Conservation (phyloP, 805 yeast species). For the Brettanomyces sp. region DNA sequence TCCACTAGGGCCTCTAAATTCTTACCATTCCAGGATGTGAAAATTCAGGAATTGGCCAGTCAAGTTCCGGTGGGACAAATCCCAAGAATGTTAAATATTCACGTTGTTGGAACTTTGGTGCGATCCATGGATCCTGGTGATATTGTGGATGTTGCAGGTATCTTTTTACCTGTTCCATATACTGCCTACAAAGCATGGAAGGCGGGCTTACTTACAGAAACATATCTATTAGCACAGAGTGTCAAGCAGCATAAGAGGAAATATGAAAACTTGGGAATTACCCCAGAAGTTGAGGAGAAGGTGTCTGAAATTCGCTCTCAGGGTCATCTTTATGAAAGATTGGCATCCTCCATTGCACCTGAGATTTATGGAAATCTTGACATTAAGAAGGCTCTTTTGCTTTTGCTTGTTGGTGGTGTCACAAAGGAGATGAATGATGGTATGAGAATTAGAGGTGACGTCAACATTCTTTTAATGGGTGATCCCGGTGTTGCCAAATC, state of each 20-base stretch:
- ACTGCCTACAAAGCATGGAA: slow-evolving; percentile 88
- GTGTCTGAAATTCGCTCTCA: slow-evolving; percentile 45
- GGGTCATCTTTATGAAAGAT: slow-evolving; percentile 69
- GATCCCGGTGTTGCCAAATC: slow-evolving; percentile 99
- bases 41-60: slow-evolving; percentile 86
- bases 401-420: slow-evolving; percentile 89
- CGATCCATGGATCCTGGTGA: slow-evolving; percentile 90
- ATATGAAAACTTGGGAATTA: slow-evolving; percentile 57
- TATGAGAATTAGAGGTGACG: slow-evolving; percentile 94
- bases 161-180: slow-evolving; percentile 88
- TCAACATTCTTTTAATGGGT: slow-evolving; percentile 93
- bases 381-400: slow-evolving; percentile 80
- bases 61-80: slow-evolving; percentile 99
- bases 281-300: slow-evolving; percentile 44
- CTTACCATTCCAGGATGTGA: slow-evolving; percentile 89
- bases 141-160: slow-evolving; percentile 85
- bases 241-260: slow-evolving; percentile 84
- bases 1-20: slow-evolving; percentile 95
- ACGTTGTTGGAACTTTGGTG: slow-evolving; percentile 87
- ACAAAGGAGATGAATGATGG: slow-evolving; percentile 95
- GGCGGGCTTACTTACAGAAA: slow-evolving; percentile 92
- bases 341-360: slow-evolving; percentile 91
- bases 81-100: slow-evolving; percentile 79
- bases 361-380: slow-evolving; percentile 93
- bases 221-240: slow-evolving; percentile 81